Base-by-base conservation (phyloP, 139 green algal genomes). In the Chlamydomonas sphaeroides region DNA sequence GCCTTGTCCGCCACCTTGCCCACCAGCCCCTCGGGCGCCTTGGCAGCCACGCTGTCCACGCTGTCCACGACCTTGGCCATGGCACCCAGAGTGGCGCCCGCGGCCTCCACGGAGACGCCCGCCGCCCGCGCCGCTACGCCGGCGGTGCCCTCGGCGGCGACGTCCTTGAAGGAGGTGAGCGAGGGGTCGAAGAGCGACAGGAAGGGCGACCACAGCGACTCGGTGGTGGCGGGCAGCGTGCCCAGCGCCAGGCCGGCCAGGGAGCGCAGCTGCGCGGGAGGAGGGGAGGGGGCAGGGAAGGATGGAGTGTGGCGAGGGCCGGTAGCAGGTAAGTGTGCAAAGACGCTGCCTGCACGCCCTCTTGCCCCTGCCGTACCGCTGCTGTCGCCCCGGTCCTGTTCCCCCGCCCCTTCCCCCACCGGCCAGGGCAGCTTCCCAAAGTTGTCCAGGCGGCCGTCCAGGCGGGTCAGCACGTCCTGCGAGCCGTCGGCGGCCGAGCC, bases 361-460 rank as follows among this genome's bases (percentile, higher is more conserved):
- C n/a, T n/a, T n/a, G n/a, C n/a, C n/a, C n/a, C n/a, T n/a, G n/a
- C n/a, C n/a, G n/a, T n/a, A n/a, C n/a, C n/a, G n/a, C n/a, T n/a
- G n/a, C n/a, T n/a, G n/a, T n/a, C n/a, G n/a, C n/a, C n/a, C n/a
- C n/a, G n/a, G n/a, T n/a, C n/a, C n/a, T n/a, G n/a, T n/a, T n/a
- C n/a, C n/a, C n/a, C n/a, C n/a, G n/a, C n/a, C n/a, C n/a, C n/a
- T n/a, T n/a, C n/a, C n/a, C n/a, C n/a, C n/a, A n/a, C n/a, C n/a
- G 20, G 6, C 30, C 56, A n/a, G n/a, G n/a, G n/a, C 59, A 80
- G 74, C 74, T 71, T 70, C 41, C 39, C 39, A 17, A 18, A 7
- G 74, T 80, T 80, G 74, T 80, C 59, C 10, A 80, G 26, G 21
- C 5, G 14, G 59, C 74, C 74, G 57, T 70, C 59, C 10, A 80